Conservation (phyloP, 164 flowering plant genomes). For the Buxus sempervirens region DNA sequence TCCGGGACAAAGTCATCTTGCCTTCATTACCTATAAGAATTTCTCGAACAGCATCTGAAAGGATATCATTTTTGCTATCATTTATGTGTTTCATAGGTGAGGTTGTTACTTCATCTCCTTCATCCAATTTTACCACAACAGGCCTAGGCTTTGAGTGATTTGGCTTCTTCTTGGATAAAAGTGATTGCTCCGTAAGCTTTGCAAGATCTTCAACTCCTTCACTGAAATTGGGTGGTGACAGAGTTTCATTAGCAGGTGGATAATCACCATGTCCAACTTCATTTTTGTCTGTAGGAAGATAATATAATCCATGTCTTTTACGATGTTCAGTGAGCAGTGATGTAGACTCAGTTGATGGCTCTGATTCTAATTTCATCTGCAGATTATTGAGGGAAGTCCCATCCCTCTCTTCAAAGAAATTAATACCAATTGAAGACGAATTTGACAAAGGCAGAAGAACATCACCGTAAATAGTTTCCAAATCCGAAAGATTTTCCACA, state of each 20-base stretch:
- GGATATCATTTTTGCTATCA: conserved; percentile 37
- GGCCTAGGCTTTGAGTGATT: conserved; percentile 72
- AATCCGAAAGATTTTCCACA: conserved; percentile 55
- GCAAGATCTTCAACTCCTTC: conserved; percentile 58
- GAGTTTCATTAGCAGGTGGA: conserved; percentile 75
- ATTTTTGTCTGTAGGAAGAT: conserved; percentile 64
- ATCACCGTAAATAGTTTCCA: conserved; percentile 62
- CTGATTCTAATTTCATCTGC: conserved; percentile 46
- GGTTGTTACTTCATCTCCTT: conserved; percentile 37
- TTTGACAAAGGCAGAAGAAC: conserved; percentile 33
- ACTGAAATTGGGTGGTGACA: conserved; percentile 15
- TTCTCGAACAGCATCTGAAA: conserved; percentile 76
- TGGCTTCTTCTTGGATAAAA: conserved; percentile 52
- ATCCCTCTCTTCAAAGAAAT: conserved; percentile 22
- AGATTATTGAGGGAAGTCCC: conserved; percentile 16
- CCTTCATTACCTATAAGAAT: conserved; percentile 54
- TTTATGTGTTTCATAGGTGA: conserved; percentile 19
- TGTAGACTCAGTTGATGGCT: conserved; percentile 49
- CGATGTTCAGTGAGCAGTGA: conserved; percentile 79
- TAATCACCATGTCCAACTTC: conserved; percentile 47
- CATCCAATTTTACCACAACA: conserved; percentile 80
- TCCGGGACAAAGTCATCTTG: conserved; percentile 27
- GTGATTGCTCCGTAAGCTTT: conserved; percentile 64
- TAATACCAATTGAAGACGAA: conserved; percentile 40
- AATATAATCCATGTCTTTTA: conserved; percentile 82